Evolutionary conservation across 2,329 filamentous ascomycete genomes (phyloP).

Genomic region (Colletotrichum tofieldiae): DNA sequence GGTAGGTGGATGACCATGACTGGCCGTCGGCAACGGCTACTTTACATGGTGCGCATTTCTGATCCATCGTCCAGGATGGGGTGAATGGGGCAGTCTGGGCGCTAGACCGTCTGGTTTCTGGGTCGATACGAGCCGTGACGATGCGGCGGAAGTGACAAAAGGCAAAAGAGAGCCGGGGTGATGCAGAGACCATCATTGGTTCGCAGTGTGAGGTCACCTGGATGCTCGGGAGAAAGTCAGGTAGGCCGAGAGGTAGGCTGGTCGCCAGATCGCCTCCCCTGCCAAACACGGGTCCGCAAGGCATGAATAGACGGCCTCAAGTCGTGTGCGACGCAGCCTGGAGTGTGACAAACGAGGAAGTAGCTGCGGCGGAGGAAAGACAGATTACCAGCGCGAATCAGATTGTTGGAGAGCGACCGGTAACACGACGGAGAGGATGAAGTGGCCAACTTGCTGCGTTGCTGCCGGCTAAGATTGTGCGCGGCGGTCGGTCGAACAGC

Average conservation of each 20-base stretch:
- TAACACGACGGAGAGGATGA: constrained; percentile 25
- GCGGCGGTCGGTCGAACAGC: constrained; percentile 2
- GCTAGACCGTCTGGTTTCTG: constrained; percentile 9
- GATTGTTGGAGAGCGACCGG: constrained; percentile 10
- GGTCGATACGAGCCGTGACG: constrained; percentile 32
- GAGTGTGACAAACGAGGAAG: constrained; percentile 34
- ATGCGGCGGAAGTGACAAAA: background rate
- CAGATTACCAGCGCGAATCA: background rate
- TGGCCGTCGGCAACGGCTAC: background rate
- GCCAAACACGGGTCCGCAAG: background rate
- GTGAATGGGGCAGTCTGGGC: constrained; percentile 13
- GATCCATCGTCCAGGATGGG: constrained; percentile 7
- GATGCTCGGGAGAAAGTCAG: constrained; percentile 6
- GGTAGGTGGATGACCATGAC: constrained; percentile 19
- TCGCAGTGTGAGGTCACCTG: constrained; percentile 4
- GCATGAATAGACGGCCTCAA: constrained; percentile 36
- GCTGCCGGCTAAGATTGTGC: background rate
- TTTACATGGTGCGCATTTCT: background rate
- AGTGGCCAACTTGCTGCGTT: constrained; percentile 11
- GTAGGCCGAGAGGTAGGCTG: constrained; percentile 19
- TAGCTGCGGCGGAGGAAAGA: constrained; percentile 14
- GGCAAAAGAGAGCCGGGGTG: constrained; percentile 12
- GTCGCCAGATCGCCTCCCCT: constrained; percentile 8
- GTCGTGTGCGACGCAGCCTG: background rate
- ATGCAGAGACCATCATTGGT: constrained; percentile 13